phyloP scores from a whole-genome alignment of 306 rosid species.

The Quercus bicolor region DNA sequence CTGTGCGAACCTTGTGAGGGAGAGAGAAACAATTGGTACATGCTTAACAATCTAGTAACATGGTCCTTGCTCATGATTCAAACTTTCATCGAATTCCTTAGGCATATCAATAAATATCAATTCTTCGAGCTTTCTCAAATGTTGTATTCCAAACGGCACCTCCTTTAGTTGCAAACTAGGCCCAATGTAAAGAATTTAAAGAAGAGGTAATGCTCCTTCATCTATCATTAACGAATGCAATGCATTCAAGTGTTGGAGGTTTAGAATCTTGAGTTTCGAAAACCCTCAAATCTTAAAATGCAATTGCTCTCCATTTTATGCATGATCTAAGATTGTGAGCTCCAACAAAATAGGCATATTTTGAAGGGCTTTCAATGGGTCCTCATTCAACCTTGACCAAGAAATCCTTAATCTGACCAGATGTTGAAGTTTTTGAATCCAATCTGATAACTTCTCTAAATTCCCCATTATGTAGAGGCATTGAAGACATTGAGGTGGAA shows the following conservation, averaged over 20 bases:
- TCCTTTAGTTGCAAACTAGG: not conserved
- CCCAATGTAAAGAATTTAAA: not conserved
- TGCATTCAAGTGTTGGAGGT: no score
- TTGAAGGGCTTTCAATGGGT: not conserved
- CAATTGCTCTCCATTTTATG: not conserved
- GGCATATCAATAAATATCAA: not conserved
- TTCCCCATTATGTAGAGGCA: constrained; percentile 3
- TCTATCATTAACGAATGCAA: no score
- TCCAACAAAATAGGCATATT: not conserved
- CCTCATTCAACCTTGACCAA: not conserved
- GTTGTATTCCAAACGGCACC: not conserved
- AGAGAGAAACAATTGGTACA: not conserved
- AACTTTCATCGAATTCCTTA: no score
- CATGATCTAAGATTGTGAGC: not conserved
- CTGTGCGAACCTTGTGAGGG: no score
- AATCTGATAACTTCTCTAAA: not conserved
- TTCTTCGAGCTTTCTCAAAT: not conserved
- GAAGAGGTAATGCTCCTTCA: no score
- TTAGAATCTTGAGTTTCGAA: no score
- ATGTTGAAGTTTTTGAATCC: constrained; percentile 2
- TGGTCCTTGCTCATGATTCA: not conserved
- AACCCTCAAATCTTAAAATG: no score
- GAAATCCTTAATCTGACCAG: not conserved
- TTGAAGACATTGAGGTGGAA: not conserved
- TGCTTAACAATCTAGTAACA: not conserved